A percentile compares a stretch with the other conserved stretches of the same genome.
phyloP scores from a whole-genome alignment of 768 basidiomycete species.

The Butyriboletus loyo region DNA sequence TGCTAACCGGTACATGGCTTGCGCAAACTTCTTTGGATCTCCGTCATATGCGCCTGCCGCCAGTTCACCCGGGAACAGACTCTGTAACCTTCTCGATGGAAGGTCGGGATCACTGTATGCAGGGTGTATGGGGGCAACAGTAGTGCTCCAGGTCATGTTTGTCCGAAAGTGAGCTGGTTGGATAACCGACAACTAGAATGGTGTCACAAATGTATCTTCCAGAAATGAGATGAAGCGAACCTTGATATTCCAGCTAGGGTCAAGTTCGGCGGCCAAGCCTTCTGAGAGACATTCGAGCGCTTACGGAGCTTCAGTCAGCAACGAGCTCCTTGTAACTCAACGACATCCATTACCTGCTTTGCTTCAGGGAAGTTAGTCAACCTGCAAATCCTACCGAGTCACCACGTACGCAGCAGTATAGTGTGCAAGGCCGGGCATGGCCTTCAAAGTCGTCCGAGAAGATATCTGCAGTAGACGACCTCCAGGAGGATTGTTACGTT shows the following conservation, averaged over 20 bases:
- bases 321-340: background rate
- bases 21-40: slow-evolving; percentile 26
- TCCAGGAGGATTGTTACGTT: slow-evolving; percentile 37
- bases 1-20: slow-evolving; percentile 13
- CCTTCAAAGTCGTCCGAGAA: slow-evolving; percentile 29
- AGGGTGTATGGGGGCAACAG: slow-evolving; percentile 14
- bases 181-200: slow-evolving; percentile 21
- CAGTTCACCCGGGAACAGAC: slow-evolving; percentile 8
- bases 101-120: slow-evolving; percentile 18
- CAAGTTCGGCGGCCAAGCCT: slow-evolving; percentile 38
- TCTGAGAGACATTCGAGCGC: slow-evolving; percentile 41
- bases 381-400: background rate
- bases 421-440: slow-evolving; percentile 8
- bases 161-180: slow-evolving; percentile 26
- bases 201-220: background rate
- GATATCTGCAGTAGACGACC: slow-evolving; percentile 39
- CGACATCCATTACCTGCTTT: slow-evolving; percentile 23
- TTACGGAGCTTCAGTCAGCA: slow-evolving; percentile 13
- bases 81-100: slow-evolving; percentile 13
- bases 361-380: slow-evolving; percentile 9
- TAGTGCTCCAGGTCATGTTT: background rate
- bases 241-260: slow-evolving; percentile 48
- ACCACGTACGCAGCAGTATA: slow-evolving; percentile 29
- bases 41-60: slow-evolving; percentile 8
- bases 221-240: slow-evolving; percentile 20